Evolutionary conservation across 192 early-diverging fungal species (phyloP), one percentile per base, ranked within the genome.

Genomic region (Allomyces javanicus): DNA sequence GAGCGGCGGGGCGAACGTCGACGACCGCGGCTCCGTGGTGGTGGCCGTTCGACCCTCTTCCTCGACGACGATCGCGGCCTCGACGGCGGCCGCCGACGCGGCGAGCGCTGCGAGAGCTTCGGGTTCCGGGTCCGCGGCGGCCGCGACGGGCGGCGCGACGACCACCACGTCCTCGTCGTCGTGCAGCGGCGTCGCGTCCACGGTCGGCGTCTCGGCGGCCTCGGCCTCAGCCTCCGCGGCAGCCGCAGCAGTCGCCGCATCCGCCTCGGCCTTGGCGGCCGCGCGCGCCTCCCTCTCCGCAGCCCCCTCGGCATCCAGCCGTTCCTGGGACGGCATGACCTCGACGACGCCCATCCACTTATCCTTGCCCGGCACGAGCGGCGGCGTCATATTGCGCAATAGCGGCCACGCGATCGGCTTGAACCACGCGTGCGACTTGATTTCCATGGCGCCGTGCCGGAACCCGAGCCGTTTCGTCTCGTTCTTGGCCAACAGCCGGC

Each of bases 391-490:
- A 76, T 97, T 84, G 40, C 93, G 79, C 63, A 99, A 71, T 27
- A 97, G 76, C 6, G 94, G 94, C 92, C 95, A 99, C 58, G 91
- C 90, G 43, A 90, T 81, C 63, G 71, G 82, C 70, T 89, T 91
- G 75, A 99, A 99, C 74, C 88, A 96, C 27, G 83, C 72, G 68
- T 99, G 93, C 50, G 74, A 72, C 74, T 99, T 99, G 63, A 99
- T 81, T 71, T 99, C 96, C 2, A 87, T 79, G 4, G 94, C 96
- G 7, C 96, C 96, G 0, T 91, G 86, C 23, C 80, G 81, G 25
- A 83, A 87, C 17, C 96, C 96, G 22, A 99, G 74, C 21, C 96
- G 80, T 64, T 85, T 81, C 62, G 84, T 77, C 69, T 97, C 96
- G 74, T 89, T 93, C 75, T 97, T 97, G 68, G 82, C 76, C 61